A percentile compares a stretch with the other conserved stretches of the same genome.
Evolutionary conservation across 306 rosid species (phyloP).

Genomic region (Comarum palustre): DNA sequence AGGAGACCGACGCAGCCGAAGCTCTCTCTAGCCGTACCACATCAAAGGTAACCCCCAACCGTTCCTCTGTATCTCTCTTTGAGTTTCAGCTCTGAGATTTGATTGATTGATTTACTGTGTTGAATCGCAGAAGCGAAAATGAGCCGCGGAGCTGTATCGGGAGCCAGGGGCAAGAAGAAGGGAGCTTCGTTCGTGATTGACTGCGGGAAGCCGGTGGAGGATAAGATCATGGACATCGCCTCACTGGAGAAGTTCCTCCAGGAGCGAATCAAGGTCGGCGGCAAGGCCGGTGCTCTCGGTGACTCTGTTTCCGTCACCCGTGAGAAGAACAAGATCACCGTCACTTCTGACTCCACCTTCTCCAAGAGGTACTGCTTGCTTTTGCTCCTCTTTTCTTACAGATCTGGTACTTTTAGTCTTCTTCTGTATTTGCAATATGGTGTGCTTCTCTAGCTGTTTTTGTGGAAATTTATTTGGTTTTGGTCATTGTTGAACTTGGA

Average conservation of each 20-base stretch:
- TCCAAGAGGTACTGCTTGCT: conserved; percentile 53
- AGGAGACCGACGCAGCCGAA: conserved; percentile 7
- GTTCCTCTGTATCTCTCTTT: not conserved
- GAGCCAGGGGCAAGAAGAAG: conserved; percentile 95
- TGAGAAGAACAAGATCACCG: conserved; percentile 67
- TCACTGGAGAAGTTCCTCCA: conserved; percentile 91
- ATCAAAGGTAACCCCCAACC: not conserved
- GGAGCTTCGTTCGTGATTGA: conserved; percentile 75
- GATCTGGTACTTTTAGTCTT: not conserved
- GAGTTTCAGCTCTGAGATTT: not conserved
- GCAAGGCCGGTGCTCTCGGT: conserved; percentile 80
- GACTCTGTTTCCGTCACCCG: conserved; percentile 55
- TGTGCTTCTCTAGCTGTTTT: not conserved
- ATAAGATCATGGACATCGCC: conserved; percentile 96
- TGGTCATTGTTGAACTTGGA: not conserved
- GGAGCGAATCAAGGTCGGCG: conserved; percentile 92
- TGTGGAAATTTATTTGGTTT: not conserved
- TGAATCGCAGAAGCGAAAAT: conserved; percentile 38
- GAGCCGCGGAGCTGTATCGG: conserved; percentile 76
- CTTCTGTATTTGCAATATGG: no score
- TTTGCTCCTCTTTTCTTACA: not conserved
- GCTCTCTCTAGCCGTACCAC: not conserved
- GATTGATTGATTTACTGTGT: not conserved
- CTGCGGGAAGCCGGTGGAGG: conserved; percentile 90
- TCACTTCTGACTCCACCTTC: conserved; percentile 58